These are phyloP conservation scores for Nicotiana knightiana DNA, from an alignment of 257 asterid genomes.

Conservation along the genomic window DNA sequence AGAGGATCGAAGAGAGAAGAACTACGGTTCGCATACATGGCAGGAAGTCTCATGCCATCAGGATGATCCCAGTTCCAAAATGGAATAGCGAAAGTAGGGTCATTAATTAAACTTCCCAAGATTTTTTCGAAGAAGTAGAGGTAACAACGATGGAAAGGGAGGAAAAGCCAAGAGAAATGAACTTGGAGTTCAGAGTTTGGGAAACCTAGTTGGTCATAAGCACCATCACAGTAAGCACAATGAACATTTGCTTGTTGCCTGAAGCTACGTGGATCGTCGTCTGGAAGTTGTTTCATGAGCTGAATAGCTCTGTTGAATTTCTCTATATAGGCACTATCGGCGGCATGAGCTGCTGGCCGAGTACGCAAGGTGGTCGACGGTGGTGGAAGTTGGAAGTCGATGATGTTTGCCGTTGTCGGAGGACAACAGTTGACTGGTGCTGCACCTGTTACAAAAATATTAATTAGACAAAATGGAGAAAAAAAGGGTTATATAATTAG, in stretches of 20 bases:
- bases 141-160: constrained; percentile 67
- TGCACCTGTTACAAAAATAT: constrained; percentile 26
- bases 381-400: constrained; percentile 50
- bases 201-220: constrained; percentile 69
- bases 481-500: not conserved
- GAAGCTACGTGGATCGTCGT: constrained; percentile 78
- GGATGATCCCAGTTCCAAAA: constrained; percentile 82
- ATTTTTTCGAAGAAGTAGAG: constrained; percentile 72
- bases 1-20: constrained; percentile 53
- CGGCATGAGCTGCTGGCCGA: constrained; percentile 76
- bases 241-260: constrained; percentile 73
- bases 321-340: constrained; percentile 37
- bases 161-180: constrained; percentile 69
- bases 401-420: constrained; percentile 28
- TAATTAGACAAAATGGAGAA: not conserved
- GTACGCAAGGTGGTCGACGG: constrained; percentile 31
- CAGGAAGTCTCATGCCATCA: constrained; percentile 57
- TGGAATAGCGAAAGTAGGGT: constrained; percentile 68
- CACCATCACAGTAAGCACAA: constrained; percentile 86
- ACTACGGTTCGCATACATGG: constrained; percentile 32
- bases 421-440: constrained; percentile 71
- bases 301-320: constrained; percentile 52
- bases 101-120: constrained; percentile 52
- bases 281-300: constrained; percentile 70
- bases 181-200: constrained; percentile 75